Evolutionary conservation across 1,139 yeast genomes (phyloP).

Genomic region (Hansenula sp.): DNA sequence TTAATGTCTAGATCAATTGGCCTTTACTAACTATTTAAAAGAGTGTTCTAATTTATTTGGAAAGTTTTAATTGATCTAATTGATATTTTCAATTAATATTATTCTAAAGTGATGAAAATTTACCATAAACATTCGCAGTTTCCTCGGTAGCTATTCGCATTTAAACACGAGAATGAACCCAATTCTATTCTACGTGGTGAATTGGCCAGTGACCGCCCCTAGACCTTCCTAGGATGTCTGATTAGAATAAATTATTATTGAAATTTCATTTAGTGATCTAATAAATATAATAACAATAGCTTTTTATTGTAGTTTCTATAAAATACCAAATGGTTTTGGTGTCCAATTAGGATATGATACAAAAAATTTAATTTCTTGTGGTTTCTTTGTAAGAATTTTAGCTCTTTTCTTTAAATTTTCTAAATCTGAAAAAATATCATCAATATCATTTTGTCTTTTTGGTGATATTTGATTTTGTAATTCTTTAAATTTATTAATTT

Average conservation of each 20-base stretch:
- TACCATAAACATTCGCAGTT: slow-evolving; percentile 86
- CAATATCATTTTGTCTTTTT: slow-evolving; percentile 1
- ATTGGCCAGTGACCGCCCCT: slow-evolving; percentile 79
- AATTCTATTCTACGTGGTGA: too few species aligned
- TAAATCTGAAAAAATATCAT: slow-evolving; percentile 22
- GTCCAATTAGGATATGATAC: slow-evolving; percentile 32
- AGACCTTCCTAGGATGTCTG: slow-evolving; percentile 64
- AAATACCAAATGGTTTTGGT: slow-evolving; percentile 43
- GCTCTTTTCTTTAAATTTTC: slow-evolving; percentile 25
- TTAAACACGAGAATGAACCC: slow-evolving; percentile 76
- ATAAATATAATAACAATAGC: too few species aligned
- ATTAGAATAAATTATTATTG: slow-evolving; percentile 22
- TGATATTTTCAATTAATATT: slow-evolving; percentile 6
- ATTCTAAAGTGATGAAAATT: slow-evolving; percentile 62
- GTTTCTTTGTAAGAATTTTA: slow-evolving; percentile 7
- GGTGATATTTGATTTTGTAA: neutral
- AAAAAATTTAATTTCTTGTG: slow-evolving; percentile 26
- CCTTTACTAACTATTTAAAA: neutral
- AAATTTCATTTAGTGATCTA: too few species aligned
- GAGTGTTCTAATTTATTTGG: neutral
- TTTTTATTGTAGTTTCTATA: slow-evolving; percentile 1
- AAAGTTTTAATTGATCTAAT: slow-evolving; percentile 1
- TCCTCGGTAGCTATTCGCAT: slow-evolving; percentile 97
- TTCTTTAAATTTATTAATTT: neutral
- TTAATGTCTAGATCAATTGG: neutral